Percentiles rank a stretch among this genome's conserved stretches.
Conservation (phyloP, 805 yeast species). For the Candida nanaspora region DNA sequence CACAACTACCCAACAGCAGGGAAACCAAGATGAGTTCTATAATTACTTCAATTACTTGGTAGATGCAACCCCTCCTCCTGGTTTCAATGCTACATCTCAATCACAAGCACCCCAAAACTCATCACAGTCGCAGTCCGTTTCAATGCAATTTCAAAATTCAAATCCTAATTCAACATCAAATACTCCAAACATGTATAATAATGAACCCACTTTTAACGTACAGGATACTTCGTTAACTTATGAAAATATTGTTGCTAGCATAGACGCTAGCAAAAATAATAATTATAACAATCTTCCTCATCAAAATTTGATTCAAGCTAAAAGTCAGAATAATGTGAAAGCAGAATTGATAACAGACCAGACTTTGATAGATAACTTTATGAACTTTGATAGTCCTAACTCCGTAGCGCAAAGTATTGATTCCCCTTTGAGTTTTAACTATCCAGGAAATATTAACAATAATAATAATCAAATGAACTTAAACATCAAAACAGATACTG, state of each 20-base stretch:
- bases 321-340: background rate
- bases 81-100: background rate
- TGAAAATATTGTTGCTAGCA: background rate
- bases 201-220: background rate
- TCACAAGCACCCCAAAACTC: background rate
- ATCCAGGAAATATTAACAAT: background rate
- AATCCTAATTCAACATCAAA: background rate
- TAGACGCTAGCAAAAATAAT: too few relatives aligned
- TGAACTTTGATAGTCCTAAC: background rate
- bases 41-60: background rate
- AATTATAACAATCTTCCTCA: too few relatives aligned
- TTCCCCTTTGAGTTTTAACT: background rate
- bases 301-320: too few relatives aligned
- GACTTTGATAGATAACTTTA: background rate
- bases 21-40: background rate
- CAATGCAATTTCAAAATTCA: background rate
- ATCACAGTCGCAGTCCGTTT: background rate
- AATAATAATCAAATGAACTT: too few relatives aligned
- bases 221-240: background rate
- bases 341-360: background rate
- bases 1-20: background rate
- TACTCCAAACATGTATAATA: too few relatives aligned
- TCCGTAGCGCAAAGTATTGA: background rate
- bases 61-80: background rate
- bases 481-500: too few relatives aligned